Evolutionary conservation across 768 basidiomycete species (phyloP).

Genomic region (Auriculariales sp.): DNA sequence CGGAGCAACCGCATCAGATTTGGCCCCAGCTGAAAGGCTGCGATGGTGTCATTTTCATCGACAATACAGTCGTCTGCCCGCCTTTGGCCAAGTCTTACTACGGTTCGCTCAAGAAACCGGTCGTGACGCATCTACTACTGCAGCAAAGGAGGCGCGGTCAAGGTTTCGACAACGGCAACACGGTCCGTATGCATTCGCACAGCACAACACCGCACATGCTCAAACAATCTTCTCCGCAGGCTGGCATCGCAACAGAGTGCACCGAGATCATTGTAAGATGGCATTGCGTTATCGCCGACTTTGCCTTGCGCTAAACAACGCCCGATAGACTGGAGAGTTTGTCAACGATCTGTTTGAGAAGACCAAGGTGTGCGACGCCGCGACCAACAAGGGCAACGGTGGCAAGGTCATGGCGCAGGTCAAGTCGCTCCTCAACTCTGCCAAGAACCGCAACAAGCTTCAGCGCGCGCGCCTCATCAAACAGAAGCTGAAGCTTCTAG

Average conservation of each 20-base stretch:
- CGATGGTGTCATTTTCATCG: neutral
- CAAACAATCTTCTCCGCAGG: no score
- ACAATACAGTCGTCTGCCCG: neutral
- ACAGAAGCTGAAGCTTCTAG: neutral
- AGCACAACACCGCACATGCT: no score
- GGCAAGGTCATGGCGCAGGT: neutral
- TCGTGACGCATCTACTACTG: neutral
- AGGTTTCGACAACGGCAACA: no score
- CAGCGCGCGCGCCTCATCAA: neutral
- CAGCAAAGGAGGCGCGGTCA: neutral
- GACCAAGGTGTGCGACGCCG: conserved; percentile 1
- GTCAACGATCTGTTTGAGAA: neutral
- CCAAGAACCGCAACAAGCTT: neutral
- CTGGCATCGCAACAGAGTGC: neutral
- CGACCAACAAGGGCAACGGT: neutral
- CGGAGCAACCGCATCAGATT: neutral
- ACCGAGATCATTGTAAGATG: neutral
- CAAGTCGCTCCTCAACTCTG: neutral
- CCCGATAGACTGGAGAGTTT: neutral
- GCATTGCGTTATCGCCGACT: no score
- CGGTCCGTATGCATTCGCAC: no score
- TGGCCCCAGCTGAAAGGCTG: neutral
- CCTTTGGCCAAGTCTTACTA: neutral
- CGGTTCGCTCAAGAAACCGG: neutral
- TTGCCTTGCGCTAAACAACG: neutral